These are phyloP conservation scores for Suaeda aralocaspica DNA, from an alignment of 148 eudicot genomes.

Conservation along the genomic window DNA sequence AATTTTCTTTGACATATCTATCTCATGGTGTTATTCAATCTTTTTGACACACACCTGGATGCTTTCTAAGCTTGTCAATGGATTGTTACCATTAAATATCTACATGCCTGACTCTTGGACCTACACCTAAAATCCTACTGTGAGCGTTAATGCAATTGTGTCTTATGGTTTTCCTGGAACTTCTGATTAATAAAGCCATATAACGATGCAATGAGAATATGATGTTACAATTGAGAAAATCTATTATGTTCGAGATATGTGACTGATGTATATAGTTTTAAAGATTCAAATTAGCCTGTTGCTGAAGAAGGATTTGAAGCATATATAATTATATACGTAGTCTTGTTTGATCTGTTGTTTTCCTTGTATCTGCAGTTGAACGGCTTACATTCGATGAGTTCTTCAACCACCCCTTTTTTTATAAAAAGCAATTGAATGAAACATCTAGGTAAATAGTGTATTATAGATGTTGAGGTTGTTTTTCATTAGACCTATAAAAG, in stretches of 20 bases:
- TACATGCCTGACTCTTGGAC: neutral
- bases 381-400: slow-evolving; percentile 92
- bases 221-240: neutral
- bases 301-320: too few species aligned
- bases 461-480: neutral
- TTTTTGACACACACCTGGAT: too few species aligned
- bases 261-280: neutral
- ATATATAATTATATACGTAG: neutral
- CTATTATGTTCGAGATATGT: neutral
- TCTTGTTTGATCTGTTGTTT: slow-evolving; percentile 14
- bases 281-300: neutral
- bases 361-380: slow-evolving; percentile 57
- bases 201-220: neutral
- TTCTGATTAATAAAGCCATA: neutral
- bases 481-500: neutral
- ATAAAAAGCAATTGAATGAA: slow-evolving; percentile 44
- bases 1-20: too few species aligned
- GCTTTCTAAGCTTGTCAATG: too few species aligned
- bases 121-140: neutral
- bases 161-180: neutral
- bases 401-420: slow-evolving; percentile 83
- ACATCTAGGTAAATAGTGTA: slow-evolving; percentile 44
- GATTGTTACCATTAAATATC: too few species aligned
- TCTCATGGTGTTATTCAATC: too few species aligned
- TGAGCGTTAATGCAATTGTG: neutral